Percentiles rank a stretch among this genome's conserved stretches.
Conservation (phyloP, 345 rosid genomes). For the Pelargonium nanum region DNA sequence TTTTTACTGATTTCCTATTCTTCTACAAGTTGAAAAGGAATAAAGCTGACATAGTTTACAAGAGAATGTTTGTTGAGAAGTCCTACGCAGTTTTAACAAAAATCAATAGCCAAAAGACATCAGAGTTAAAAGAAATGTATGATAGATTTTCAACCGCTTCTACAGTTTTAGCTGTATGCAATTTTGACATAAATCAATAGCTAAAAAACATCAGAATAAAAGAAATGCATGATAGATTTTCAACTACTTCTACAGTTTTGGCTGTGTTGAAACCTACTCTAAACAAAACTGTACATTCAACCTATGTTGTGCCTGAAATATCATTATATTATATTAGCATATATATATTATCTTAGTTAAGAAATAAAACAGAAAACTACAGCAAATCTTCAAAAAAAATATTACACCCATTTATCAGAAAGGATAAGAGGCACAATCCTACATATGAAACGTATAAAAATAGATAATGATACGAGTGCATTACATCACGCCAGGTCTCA, state of each 20-base stretch:
- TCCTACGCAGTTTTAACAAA: neutral
- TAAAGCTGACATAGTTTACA: too few relatives aligned
- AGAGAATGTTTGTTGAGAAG: neutral
- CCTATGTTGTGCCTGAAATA: neutral
- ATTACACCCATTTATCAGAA: neutral
- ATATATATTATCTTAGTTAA: neutral
- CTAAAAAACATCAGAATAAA: neutral
- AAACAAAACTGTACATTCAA: too few relatives aligned
- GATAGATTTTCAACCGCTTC: too few relatives aligned
- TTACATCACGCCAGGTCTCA: slow-evolving; percentile 86
- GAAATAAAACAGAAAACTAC: neutral
- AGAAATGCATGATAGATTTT: neutral
- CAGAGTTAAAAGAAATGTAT: neutral
- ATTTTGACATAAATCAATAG: neutral
- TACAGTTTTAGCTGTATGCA: too few relatives aligned
- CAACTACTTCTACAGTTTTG: too few relatives aligned
- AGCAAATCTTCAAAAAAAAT: neutral
- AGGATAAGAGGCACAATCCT: neutral
- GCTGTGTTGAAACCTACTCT: too few relatives aligned
- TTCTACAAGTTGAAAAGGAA: too few relatives aligned
- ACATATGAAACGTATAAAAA: neutral
- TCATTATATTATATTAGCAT: neutral
- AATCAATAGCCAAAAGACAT: neutral
- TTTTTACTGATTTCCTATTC: neutral
- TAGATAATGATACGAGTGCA: neutral